Base-by-base conservation (phyloP, 2,329 filamentous ascomycete genomes). In the Parastagonospora avenae region DNA sequence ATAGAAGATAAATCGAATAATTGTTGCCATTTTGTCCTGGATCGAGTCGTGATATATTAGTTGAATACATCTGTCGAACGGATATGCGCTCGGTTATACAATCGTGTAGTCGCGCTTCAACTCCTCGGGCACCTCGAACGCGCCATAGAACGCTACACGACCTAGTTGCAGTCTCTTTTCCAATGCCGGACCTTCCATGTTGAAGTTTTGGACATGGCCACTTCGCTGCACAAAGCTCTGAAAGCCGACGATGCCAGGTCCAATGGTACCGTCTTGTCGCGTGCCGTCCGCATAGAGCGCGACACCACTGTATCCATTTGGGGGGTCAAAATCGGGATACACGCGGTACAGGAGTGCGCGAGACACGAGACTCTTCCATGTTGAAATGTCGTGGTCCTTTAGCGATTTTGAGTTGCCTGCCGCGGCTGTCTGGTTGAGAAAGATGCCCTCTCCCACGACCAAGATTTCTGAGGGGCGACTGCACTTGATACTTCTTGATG, bases 81-180 rank as follows among this genome's bases (percentile, higher is more conserved):
- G 5, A 24, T 24, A 24, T 3, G 19, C 11, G 8, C 11, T 2
- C 2, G 4, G 29, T 29, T 35, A 60, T 9, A 52, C 44, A 42
- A 64, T 53, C 1, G 12, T 42, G 35, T 57, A 61, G 16, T 53
- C 48, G n/a, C 32, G 32, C 24, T 47, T 59, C 43, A 64, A n/a
- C 44, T 50, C 55, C n/a, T 58, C 57, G 1, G 62, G 62, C 2
- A 61, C 52, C 37, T 57, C 43, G 42, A 63, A 63, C 9, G 62
- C 60, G 1, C 59, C 60, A 46, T 65, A 63, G 28, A 63, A 65
- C 7, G 60, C 60, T 1, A 65, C 51, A 31, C 57, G 48, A 0
- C 62, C 62, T 6, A 46, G 8, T n/a, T 51, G 54, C 38, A 65
- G 48, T 24, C 58, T 46, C 12, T 47, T 38, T 9, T 59, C 55